Percentiles rank a stretch among this genome's conserved stretches.
phyloP scores from a whole-genome alignment of 2,329 filamentous ascomycete species.

The Elsinoe ampelina region DNA sequence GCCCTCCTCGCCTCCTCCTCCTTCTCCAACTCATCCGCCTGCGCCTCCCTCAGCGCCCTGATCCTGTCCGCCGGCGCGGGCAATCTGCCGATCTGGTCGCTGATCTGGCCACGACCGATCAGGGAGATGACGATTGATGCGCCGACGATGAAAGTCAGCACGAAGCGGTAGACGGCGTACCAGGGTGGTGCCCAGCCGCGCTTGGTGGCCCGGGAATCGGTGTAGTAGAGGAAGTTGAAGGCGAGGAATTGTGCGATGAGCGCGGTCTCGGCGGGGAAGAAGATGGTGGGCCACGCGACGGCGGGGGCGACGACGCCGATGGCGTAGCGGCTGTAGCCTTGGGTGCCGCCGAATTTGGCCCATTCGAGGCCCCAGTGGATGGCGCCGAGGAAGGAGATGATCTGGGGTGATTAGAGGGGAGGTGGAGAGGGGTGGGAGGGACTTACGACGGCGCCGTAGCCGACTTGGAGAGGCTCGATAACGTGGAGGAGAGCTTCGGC shows the following conservation, averaged over 20 bases:
- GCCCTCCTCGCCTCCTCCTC: conserved; percentile 26
- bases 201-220: conserved; percentile 62
- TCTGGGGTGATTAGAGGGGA: conserved; percentile 39
- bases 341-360: conserved; percentile 55
- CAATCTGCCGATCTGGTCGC: conserved; percentile 42
- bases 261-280: conserved; percentile 76
- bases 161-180: conserved; percentile 86
- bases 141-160: conserved; percentile 83
- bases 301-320: conserved; percentile 71
- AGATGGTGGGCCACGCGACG: conserved; percentile 80
- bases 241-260: conserved; percentile 77
- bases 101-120: conserved; percentile 72
- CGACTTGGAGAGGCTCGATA: conserved; percentile 79
- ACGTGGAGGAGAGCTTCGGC: conserved; percentile 63
- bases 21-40: conserved; percentile 22
- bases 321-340: conserved; percentile 72
- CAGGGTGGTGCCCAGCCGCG: conserved; percentile 73
- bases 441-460: conserved; percentile 75
- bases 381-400: conserved; percentile 87
- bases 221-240: conserved; percentile 79
- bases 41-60: conserved; percentile 37
- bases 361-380: conserved; percentile 92
- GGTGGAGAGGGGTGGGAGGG: background rate
- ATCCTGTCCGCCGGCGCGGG: conserved; percentile 39
- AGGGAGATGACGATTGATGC: conserved; percentile 70